Evolutionary conservation across 2,329 filamentous ascomycete genomes (phyloP).

Genomic region (Fusarium sororula): DNA sequence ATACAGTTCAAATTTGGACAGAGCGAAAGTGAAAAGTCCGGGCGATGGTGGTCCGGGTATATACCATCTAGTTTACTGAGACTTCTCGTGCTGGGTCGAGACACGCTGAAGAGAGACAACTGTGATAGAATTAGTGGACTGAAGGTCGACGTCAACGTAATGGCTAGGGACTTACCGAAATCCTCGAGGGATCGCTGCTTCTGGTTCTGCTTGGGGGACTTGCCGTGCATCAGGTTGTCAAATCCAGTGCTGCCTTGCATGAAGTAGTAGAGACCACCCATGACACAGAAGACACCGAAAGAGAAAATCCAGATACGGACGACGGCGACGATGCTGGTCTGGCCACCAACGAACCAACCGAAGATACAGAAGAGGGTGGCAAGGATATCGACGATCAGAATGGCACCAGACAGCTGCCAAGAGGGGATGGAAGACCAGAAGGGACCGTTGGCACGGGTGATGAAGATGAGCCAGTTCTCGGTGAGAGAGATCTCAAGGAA

Average conservation of each 20-base stretch:
- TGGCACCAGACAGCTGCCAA: conserved; percentile 82
- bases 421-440: conserved; percentile 92
- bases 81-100: conserved; percentile 92
- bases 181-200: conserved; percentile 89
- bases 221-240: conserved; percentile 93
- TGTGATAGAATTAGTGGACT: conserved; percentile 63
- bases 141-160: background rate
- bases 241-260: conserved; percentile 83
- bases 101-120: conserved; percentile 91
- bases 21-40: conserved; percentile 51
- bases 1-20: conserved; percentile 54
- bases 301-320: conserved; percentile 93
- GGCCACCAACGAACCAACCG: conserved; percentile 77
- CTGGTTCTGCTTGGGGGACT: conserved; percentile 80
- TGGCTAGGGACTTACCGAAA: conserved; percentile 74
- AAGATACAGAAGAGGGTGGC: conserved; percentile 88
- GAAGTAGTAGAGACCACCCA: conserved; percentile 79
- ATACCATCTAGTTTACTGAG: conserved; percentile 64
- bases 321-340: conserved; percentile 83
- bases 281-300: conserved; percentile 86
- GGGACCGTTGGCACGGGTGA: conserved; percentile 90
- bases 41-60: conserved; percentile 51
- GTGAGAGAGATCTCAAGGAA: conserved; percentile 92
- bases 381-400: conserved; percentile 82
- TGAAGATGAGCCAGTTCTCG: conserved; percentile 97